Base-by-base conservation (phyloP, 2,329 filamentous ascomycete genomes). In the Calonectria leucothoes region DNA sequence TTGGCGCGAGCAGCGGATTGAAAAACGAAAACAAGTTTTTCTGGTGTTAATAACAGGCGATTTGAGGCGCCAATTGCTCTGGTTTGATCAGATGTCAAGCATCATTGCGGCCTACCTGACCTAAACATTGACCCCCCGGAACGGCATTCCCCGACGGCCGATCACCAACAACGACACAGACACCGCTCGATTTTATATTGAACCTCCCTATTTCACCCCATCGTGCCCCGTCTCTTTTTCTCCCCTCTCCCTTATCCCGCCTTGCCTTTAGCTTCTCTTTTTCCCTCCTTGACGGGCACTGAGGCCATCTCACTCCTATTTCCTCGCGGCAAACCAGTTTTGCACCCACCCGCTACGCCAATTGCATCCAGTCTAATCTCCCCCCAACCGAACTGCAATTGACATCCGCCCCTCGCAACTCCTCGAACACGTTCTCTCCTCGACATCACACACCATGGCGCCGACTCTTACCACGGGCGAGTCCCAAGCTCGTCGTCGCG, bases 401-500 rank as follows among this genome's bases (percentile, higher is more conserved):
- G 52, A 68, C 61, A 39, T 39, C 55, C 65, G 11, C 29, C 61
- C 61, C 65, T 69, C 70, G 65, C 76, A 67, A 67, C 59, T 39
- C 23, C 39, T 74, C 63, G 63, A 74, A 70, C 59, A 42, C 52
- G 29, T 45, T 48, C 42, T 55, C 39, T 65, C 67, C 70, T 63
- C 55, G 31, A 37, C 61, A 68, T 42, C 70, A 76, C 39, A 75
- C 79, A 84, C 82, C 78, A 84, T 80, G 77, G 78, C 80, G 72
- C 79, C 81, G 73, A 77, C 83, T 55, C 74, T 79, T 57, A 81
- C 84, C 72, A 76, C 83, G 66, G 76, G 80, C 70, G 86, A 87
- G 72, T 83, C 84, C 78, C 85, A 86, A 72, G 83, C 84, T 75
- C 84, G 88, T 76, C 88, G 91, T 74, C 88, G 91, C 76, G 83